Evolutionary conservation across 768 basidiomycete genomes (phyloP), one percentile per base, ranked within the genome.

Genomic region (Cyclocybe cylindracea): DNA sequence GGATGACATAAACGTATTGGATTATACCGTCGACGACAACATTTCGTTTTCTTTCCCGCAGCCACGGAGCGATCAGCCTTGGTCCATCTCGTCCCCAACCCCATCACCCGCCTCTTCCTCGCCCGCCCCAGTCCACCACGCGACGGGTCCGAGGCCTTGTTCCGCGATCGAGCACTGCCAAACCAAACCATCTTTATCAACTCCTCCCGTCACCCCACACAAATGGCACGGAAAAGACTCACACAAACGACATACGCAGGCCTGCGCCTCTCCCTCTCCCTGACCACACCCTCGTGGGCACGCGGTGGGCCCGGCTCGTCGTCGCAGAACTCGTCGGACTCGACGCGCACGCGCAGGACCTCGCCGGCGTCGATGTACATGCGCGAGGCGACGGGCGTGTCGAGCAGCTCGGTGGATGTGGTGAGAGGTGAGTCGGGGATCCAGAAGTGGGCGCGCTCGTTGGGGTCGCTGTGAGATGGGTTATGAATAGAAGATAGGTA

Each of bases 401-500:
- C 87, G 38, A 93, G 80, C 16, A 92, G 78, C 39, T 86, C 84
- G 53, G 81, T 78, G 3, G 79, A 71, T 5, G 76, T 68, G 2
- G 76, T 79, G 2, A 78, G 70, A 44, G 80, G 74, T 0, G 79
- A 77, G 46, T 82, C 80, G 10, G 89, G 85, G 5, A 91, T 70
- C 90, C 90, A 92, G 73, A 92, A 93, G 63, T 89, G 83, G 1
- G 87, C 83, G 33, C 88, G 87, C 66, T 92, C 87, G 62, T 89
- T 89, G 5, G 89, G 79, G 58, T 93, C 91, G 50, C 89, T 92
- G 59, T 24, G 29, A 50, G 39, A 44, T 50, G 32, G 46, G 44
- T 39, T 10, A 46, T 11, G 38, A 36, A 35, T 36, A n/a, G 36
- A 10, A 4, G 40, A 6, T 19, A 19, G 24, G 9, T 43, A 33